phyloP scores from a whole-genome alignment of 2,329 filamentous ascomycete genomes.

The Aspergillus pseudoviridinutans region DNA sequence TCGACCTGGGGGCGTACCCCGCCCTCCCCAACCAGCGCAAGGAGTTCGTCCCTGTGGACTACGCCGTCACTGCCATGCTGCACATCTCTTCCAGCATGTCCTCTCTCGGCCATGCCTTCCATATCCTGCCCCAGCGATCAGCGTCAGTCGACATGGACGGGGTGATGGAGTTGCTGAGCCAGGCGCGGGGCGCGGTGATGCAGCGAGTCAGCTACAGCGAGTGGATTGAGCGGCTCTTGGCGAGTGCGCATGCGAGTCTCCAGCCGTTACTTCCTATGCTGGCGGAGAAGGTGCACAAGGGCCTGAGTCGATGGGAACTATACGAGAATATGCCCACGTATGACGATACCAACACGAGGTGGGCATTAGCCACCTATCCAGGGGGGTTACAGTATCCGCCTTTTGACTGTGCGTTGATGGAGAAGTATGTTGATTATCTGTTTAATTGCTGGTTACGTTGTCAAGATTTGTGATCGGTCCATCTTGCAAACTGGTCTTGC shows the following conservation, averaged over 20 bases:
- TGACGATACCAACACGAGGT: slow-evolving; percentile 9
- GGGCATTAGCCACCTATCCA: too few relatives aligned
- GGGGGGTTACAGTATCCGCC: too few relatives aligned
- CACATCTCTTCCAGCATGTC: slow-evolving; percentile 15
- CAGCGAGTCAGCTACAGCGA: slow-evolving; percentile 6
- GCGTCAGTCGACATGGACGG: slow-evolving; percentile 13
- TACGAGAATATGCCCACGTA: slow-evolving; percentile 25
- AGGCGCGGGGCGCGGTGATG: slow-evolving; percentile 2
- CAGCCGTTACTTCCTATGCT: slow-evolving; percentile 21
- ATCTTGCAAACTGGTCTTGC: too few relatives aligned
- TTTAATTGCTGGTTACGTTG: too few relatives aligned
- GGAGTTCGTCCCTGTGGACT: slow-evolving; percentile 26
- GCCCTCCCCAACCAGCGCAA: slow-evolving; percentile 20
- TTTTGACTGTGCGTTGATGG: too few relatives aligned
- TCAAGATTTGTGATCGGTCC: too few relatives aligned
- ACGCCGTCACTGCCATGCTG: slow-evolving; percentile 16
- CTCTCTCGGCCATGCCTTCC: slow-evolving; percentile 15
- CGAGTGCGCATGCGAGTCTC: slow-evolving; percentile 4
- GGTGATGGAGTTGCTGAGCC: slow-evolving; percentile 6
- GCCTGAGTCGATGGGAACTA: slow-evolving; percentile 22
- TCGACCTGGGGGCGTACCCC: slow-evolving; percentile 57
- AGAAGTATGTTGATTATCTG: too few relatives aligned
- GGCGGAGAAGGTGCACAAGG: slow-evolving; percentile 18
- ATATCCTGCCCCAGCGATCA: slow-evolving; percentile 13
- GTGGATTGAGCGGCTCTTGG: slow-evolving; percentile 13